Percentiles rank a stretch among this genome's conserved stretches.
phyloP scores from a whole-genome alignment of 164 flowering plant genomes.

The Berberis thunbergii region DNA sequence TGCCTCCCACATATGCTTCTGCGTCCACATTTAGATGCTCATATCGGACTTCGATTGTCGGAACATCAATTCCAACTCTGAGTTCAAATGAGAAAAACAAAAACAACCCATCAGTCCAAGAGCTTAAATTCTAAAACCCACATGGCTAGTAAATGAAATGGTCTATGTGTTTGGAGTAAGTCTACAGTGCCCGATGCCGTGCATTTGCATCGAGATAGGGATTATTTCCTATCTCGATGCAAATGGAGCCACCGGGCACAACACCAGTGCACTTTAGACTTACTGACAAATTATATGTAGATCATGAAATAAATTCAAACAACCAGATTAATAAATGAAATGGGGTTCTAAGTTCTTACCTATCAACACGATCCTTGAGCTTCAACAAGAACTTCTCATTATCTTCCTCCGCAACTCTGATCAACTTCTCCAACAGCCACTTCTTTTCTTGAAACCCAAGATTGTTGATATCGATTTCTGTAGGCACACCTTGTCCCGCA shows the following conservation, averaged over 20 bases:
- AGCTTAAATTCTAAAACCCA: too few relatives aligned
- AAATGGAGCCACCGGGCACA: too few relatives aligned
- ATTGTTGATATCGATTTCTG: conserved; percentile 26
- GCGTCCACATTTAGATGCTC: conserved; percentile 47
- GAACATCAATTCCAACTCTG: conserved; percentile 61
- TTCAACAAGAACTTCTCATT: conserved; percentile 60
- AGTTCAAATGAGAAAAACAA: not conserved
- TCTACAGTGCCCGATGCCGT: too few relatives aligned
- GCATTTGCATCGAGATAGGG: too few relatives aligned
- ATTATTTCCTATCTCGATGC: too few relatives aligned
- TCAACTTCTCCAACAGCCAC: conserved; percentile 42
- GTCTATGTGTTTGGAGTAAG: too few relatives aligned
- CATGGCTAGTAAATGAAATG: too few relatives aligned
- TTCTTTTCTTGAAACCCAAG: conserved; percentile 35
- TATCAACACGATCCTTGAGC: conserved; percentile 41
- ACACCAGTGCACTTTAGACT: too few relatives aligned
- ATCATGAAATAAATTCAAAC: not conserved
- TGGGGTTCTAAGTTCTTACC: conserved; percentile 2
- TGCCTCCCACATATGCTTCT: conserved; percentile 43
- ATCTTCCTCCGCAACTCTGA: conserved; percentile 51
- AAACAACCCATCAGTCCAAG: not conserved
- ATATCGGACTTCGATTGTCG: conserved; percentile 57
- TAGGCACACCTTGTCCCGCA: conserved; percentile 14
- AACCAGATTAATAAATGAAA: not conserved
- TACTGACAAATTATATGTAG: too few relatives aligned